Evolutionary conservation across 2,329 filamentous ascomycete genomes (phyloP).

Genomic region (Sphaerulina populicola): DNA sequence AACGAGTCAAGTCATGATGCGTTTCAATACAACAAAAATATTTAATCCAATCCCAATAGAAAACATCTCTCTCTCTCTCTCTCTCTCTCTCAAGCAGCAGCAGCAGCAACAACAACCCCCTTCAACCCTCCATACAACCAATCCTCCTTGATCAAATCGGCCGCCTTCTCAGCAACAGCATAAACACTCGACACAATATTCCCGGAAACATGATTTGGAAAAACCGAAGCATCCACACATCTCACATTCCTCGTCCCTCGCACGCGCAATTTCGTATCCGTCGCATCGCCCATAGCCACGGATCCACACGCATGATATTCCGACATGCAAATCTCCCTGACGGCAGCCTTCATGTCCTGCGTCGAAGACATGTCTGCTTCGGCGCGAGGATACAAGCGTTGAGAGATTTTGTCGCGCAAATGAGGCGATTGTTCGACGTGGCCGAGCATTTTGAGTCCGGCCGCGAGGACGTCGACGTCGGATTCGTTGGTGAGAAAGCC

Average conservation of each 20-base stretch:
- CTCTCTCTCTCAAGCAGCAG: background rate
- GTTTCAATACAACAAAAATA: too few species aligned
- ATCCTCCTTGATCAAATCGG: constrained; percentile 31
- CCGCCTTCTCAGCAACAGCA: constrained; percentile 29
- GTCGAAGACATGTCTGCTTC: constrained; percentile 22
- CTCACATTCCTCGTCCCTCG: constrained; percentile 34
- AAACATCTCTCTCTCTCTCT: too few species aligned
- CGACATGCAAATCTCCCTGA: constrained; percentile 22
- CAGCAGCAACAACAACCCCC: constrained; percentile 2
- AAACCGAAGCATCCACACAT: constrained; percentile 33
- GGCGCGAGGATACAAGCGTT: constrained; percentile 30
- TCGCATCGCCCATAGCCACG: constrained; percentile 38
- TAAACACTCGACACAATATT: constrained; percentile 29
- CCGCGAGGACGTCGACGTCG: constrained; percentile 37
- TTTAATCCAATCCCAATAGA: too few species aligned
- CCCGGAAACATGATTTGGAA: constrained; percentile 28
- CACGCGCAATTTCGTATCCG: constrained; percentile 33
- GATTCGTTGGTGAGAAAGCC: constrained; percentile 38
- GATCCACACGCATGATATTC: constrained; percentile 36
- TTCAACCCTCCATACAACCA: constrained; percentile 18
- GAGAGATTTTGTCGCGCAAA: constrained; percentile 37
- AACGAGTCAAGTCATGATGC: too few species aligned
- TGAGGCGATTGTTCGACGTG: constrained; percentile 38
- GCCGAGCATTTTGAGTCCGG: constrained; percentile 34
- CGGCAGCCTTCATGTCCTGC: constrained; percentile 24